Conservation (phyloP, 2,329 filamentous ascomycete genomes). For the Aspergillus persii region DNA sequence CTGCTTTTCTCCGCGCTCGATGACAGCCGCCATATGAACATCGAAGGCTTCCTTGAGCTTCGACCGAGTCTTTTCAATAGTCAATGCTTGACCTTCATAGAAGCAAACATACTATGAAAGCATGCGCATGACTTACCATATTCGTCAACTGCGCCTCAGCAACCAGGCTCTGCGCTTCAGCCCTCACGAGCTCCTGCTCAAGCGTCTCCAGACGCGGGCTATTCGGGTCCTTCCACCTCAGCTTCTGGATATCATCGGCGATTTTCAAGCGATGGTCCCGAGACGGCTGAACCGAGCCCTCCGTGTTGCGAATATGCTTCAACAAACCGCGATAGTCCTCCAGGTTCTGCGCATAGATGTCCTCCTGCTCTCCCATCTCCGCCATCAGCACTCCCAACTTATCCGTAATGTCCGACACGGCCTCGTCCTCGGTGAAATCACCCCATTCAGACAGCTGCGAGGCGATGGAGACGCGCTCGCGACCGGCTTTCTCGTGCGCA, state of each 20-base stretch:
- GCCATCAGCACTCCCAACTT: conserved; percentile 91
- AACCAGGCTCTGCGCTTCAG: conserved; percentile 92
- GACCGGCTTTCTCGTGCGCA: conserved; percentile 79
- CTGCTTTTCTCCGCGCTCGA: conserved; percentile 96
- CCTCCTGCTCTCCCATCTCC: conserved; percentile 93
- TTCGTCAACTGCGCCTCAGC: conserved; percentile 96
- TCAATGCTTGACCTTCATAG: not conserved
- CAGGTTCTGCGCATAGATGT: conserved; percentile 77
- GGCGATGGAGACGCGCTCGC: conserved; percentile 80
- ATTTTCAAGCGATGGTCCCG: conserved; percentile 85
- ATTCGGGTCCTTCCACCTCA: conserved; percentile 89
- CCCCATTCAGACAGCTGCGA: conserved; percentile 95
- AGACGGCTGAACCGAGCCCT: conserved; percentile 90
- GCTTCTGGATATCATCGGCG: conserved; percentile 82
- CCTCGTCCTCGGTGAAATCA: conserved; percentile 83
- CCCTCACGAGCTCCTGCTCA: conserved; percentile 93
- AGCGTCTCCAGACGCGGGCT: conserved; percentile 77
- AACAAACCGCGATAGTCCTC: conserved; percentile 80
- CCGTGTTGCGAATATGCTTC: conserved; percentile 93
- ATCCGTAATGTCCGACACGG: conserved; percentile 85
- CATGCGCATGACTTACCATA: conserved; percentile 59
- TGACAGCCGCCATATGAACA: conserved; percentile 80
- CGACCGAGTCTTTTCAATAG: conserved; percentile 68
- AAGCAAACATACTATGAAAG: not conserved
- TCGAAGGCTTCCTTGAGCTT: conserved; percentile 96